These are phyloP conservation scores for Heliamphora pulchella DNA, from an alignment of 179 eudicot genomes.

Conservation along the genomic window DNA sequence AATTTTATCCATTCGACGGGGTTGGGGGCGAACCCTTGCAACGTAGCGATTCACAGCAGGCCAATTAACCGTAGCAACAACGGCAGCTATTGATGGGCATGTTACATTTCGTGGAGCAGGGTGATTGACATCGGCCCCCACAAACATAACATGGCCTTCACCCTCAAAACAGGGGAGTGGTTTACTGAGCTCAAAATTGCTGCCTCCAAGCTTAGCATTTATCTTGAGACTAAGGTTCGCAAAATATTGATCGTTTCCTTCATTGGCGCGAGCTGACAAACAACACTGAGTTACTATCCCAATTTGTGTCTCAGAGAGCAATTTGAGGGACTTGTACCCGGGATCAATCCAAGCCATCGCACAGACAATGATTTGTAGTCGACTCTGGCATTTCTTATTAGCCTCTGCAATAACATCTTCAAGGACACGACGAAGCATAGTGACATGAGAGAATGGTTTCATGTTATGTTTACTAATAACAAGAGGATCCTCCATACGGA, in stretches of 20 bases:
- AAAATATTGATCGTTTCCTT: slow-evolving; percentile 36
- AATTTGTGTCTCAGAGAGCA: slow-evolving; percentile 49
- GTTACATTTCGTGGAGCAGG: slow-evolving; percentile 25
- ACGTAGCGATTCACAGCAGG: slow-evolving; percentile 58
- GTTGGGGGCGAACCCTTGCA: slow-evolving; percentile 37
- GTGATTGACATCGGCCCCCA: slow-evolving; percentile 80
- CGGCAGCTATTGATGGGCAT: slow-evolving; percentile 56
- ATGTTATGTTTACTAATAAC: neutral
- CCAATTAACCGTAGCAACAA: slow-evolving; percentile 57
- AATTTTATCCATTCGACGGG: slow-evolving; percentile 41
- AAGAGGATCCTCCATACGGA: slow-evolving; percentile 34
- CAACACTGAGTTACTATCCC: slow-evolving; percentile 66
- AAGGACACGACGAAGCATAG: slow-evolving; percentile 25
- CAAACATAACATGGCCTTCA: slow-evolving; percentile 48
- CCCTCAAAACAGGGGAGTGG: slow-evolving; percentile 33
- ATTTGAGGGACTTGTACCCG: slow-evolving; percentile 54
- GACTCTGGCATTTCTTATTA: slow-evolving; percentile 11
- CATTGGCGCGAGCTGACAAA: slow-evolving; percentile 34
- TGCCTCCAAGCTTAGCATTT: slow-evolving; percentile 76
- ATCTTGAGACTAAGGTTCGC: slow-evolving; percentile 60
- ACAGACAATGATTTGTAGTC: slow-evolving; percentile 53
- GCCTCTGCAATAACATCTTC: slow-evolving; percentile 24
- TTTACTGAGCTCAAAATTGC: slow-evolving; percentile 44
- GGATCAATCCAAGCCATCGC: slow-evolving; percentile 36
- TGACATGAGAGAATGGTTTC: slow-evolving; percentile 16